Evolutionary conservation across 164 flowering plant genomes (phyloP).

Genomic region (Cinnamomum chago): DNA sequence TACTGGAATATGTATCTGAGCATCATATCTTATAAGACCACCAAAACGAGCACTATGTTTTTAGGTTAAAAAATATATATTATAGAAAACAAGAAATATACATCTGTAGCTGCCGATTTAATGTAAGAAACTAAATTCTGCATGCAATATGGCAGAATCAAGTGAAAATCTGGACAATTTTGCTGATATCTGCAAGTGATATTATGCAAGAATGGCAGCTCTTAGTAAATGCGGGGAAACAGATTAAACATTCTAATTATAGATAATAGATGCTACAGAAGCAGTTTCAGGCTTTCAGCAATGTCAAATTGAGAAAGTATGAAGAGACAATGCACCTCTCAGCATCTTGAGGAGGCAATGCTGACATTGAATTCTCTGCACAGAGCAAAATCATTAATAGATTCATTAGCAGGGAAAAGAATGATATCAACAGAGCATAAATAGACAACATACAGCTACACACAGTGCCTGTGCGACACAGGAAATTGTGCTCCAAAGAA

Average conservation of each 20-base stretch:
- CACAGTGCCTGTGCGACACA: background rate
- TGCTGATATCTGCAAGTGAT: background rate
- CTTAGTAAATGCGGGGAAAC: background rate
- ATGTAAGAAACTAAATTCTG: background rate
- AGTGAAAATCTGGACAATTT: background rate
- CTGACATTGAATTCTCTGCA: slow-evolving; percentile 76
- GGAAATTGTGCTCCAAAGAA: background rate
- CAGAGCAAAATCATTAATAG: background rate
- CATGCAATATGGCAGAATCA: background rate
- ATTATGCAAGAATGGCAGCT: background rate
- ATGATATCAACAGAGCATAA: background rate
- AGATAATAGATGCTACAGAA: background rate
- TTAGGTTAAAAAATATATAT: background rate
- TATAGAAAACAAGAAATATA: background rate
- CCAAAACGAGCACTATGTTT: background rate
- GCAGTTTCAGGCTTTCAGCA: background rate
- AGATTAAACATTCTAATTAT: background rate
- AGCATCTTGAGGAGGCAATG: slow-evolving; percentile 54
- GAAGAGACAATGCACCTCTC: slow-evolving; percentile 55
- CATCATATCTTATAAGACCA: background rate
- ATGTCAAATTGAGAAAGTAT: background rate
- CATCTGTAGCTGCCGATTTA: too few relatives aligned
- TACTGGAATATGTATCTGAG: background rate
- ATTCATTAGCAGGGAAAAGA: slow-evolving; percentile 1
- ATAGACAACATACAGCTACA: background rate